Base-by-base conservation (phyloP, 2,329 filamentous ascomycete species). In the Alternaria sp. region DNA sequence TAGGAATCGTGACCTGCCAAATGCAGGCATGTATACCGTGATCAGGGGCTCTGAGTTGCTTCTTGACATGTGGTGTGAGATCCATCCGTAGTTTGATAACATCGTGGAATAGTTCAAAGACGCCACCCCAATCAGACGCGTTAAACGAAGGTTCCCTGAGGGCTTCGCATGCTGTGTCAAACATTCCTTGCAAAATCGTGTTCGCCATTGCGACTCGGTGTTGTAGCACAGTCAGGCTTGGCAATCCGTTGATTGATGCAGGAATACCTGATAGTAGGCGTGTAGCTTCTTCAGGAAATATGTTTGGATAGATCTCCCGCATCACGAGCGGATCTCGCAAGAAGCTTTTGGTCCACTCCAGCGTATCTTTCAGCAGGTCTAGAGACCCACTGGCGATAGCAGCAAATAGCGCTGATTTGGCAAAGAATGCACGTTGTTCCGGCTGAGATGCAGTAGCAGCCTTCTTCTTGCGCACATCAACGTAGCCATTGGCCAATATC, bases 341-440 rank as follows among this genome's bases (percentile, higher is more conserved):
- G 59, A 76, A 82, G 3, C 78, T 72, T 7, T 72, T 76, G 1
- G 75, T 67, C 81, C 81, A 83, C 2, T 72, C 33, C 3, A 81
- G 37, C 2, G 74, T 72, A 6, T 79, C 71, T 20, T 65, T 68
- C 20, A 75, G 74, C 2, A 81, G 15, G 1, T 72, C 62, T 1
- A 79, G 57, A 10, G 73, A 79, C 2, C 76, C 75, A 50, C 75
- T 80, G 15, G 76, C 76, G 4, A 76, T 70, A 12, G 79, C 73
- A 61, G 68, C 78, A 28, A 64, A 60, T 14, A 78, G 23, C 3
- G 74, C 74, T 14, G 73, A 71, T 10, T 71, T 65, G 2, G 75
- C 77, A 64, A 73, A 72, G 11, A 66, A 64, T 8, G 74, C 75
- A 46, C 80, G 70, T 10, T 74, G 61, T 7, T 73, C 55, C 30